Percentiles rank a stretch among this genome's conserved stretches.
phyloP scores from a whole-genome alignment of 495 filamentous ascomycete species.

The Talaromyces adpressus region DNA sequence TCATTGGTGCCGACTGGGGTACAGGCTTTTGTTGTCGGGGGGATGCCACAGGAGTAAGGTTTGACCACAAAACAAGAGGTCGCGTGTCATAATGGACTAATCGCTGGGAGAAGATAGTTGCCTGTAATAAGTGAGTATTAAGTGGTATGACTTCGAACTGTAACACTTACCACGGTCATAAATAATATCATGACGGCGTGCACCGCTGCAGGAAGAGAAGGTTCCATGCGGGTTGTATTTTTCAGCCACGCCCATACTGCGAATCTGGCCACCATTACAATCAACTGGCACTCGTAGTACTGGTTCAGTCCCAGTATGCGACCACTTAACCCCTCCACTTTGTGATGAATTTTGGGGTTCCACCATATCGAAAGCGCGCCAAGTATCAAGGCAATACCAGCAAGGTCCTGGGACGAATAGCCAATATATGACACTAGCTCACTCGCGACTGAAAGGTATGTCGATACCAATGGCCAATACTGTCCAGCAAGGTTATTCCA shows the following conservation, averaged over 20 bases:
- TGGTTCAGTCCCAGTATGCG: slow-evolving; percentile 57
- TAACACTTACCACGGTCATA: slow-evolving; percentile 45
- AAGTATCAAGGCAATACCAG: slow-evolving; percentile 39
- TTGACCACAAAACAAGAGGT: slow-evolving; percentile 50
- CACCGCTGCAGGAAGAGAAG: slow-evolving; percentile 33
- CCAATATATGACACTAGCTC: slow-evolving; percentile 24
- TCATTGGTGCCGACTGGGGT: slow-evolving; percentile 11
- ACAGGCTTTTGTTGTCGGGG: slow-evolving; percentile 18
- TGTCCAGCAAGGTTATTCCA: slow-evolving; percentile 11
- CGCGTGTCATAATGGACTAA: slow-evolving; percentile 45
- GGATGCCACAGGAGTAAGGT: slow-evolving; percentile 28
- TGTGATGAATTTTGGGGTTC: slow-evolving; percentile 64
- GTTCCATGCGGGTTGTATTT: slow-evolving; percentile 34
- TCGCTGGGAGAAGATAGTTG: slow-evolving; percentile 35
- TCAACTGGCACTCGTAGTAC: slow-evolving; percentile 63
- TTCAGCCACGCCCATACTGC: slow-evolving; percentile 44
- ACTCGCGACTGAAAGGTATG: slow-evolving; percentile 22
- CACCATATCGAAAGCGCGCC: slow-evolving; percentile 62
- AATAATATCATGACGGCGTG: slow-evolving; percentile 31
- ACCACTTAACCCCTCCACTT: slow-evolving; percentile 53
- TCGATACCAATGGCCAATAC: slow-evolving; percentile 8
- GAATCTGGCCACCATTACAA: slow-evolving; percentile 52
- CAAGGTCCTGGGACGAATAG: slow-evolving; percentile 16
- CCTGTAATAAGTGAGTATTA: slow-evolving; percentile 19
- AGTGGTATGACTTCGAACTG: background rate